Evolutionary conservation across 2,329 filamentous ascomycete genomes (phyloP), one percentile per base, ranked within the genome.

Genomic region (Rhinocladiella similis): DNA sequence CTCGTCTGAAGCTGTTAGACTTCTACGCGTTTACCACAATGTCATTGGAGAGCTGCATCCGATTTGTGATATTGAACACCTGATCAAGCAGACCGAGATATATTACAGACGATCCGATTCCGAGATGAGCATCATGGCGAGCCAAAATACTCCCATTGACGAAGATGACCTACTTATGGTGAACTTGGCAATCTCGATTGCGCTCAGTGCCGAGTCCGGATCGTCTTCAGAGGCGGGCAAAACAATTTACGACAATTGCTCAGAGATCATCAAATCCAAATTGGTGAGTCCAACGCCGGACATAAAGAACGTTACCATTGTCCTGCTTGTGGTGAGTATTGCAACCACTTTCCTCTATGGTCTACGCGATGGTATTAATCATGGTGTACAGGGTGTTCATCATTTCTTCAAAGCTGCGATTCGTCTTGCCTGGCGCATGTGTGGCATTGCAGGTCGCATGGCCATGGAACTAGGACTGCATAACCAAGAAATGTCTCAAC

Each of bases 401-500:
- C 43, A 46, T 13, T 46, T 46, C 12, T 46, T 46, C 43, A 46
- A 25, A 18, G 43, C 19, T 27, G 27, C 19, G 27, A 46, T 46
- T 3, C 43, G 43, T 46, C 43, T 46, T 13, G 43, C 43, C 43
- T 46, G 43, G 43, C 43, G 43, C 20, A 46, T 27, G 14, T 46
- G 43, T 25, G 43, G 43, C 3, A 9, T 25, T n/a, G 43, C 43
- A 18, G 43, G 43, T 6, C 43, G 43, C 18, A 46, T 46, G 43
- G 43, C 43, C 3, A 46, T 46, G 43, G 43, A 46, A 13, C 18
- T 46, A 46, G 43, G 43, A 22, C 43, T 46, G 20, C 43, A 46
- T n/a, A 46, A 27, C 12, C 43, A 27, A 13, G 43, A 46, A 46
- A 46, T 46, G 43, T 46, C 43, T 12, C 43, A 46, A 16, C 43